Evolutionary conservation across 495 filamentous ascomycete species (phyloP), one percentile per base, ranked within the genome.

Genomic region (Peziza echinospora): DNA sequence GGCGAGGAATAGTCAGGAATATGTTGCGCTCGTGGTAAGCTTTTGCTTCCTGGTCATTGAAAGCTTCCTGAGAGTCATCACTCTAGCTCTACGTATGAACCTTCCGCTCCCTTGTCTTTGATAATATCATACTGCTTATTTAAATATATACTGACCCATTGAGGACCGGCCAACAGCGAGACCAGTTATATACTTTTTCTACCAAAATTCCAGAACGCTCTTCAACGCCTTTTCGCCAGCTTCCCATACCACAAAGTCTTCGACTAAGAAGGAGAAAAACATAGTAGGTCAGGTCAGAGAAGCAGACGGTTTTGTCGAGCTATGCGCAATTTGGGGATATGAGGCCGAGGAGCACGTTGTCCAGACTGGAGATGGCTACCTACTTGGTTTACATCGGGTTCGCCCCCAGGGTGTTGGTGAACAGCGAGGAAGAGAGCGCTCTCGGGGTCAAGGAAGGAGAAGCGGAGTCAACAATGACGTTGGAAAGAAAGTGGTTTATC

Each of bases 281-380:
- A 66, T 61, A 37, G 47, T 47, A 39, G 49, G 48, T 22, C 50
- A 45, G n/a, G 50, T 56, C 21, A 46, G 71, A 51, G 67, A 82
- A 52, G 82, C 87, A 10, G 77, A 79, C 24, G 89, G 94, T 51
- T 96, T 97, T 53, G 76, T 82, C 22, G 91, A 94, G 55, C 70
- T 97, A 7, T 94, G 91, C 60, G 73, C 77, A 24, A 64, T 91
- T 21, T 92, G 77, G 57, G 84, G 82, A 23, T 97, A 92, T 59
- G 77, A 82, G 55, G 78, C 87, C 9, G 89, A 97, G 59, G 89
- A 97, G 62, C 89, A 97, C 61, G 76, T 97, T 24, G 78, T 93
- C 21, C 87, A 93, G 64, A 97, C 89, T 1, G 70, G 71, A 41
- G 89, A 97, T 67, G 89, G 89, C 4, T 97, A 93, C 61, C 68